phyloP scores from a whole-genome alignment of 2,329 filamentous ascomycete species.

The Davidsoniella eucalypti region DNA sequence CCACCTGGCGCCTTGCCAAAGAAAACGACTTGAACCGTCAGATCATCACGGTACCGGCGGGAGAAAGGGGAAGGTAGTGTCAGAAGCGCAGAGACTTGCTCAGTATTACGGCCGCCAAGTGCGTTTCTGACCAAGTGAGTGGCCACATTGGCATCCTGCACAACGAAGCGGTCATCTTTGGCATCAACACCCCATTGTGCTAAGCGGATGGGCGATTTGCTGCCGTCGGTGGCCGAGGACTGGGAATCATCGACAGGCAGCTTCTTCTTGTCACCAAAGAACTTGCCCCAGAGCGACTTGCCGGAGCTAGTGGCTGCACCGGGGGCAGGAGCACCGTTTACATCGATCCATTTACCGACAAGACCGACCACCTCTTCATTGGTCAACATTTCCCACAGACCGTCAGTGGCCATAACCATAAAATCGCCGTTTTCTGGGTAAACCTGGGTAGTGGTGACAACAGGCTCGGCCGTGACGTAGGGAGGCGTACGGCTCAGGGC shows the following conservation, averaged over 20 bases:
- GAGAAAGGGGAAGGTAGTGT: conserved; percentile 86
- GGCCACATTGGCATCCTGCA: conserved; percentile 89
- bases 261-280: conserved; percentile 27
- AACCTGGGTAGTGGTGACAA: conserved; percentile 85
- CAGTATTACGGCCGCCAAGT: conserved; percentile 78
- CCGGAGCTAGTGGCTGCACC: conserved; percentile 48
- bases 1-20: conserved; percentile 59
- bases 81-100: conserved; percentile 82
- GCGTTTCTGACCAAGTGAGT: conserved; percentile 93
- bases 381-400: conserved; percentile 96
- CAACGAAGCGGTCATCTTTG: conserved; percentile 66
- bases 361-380: conserved; percentile 96
- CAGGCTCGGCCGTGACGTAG: conserved; percentile 91
- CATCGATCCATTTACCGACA: conserved; percentile 92
- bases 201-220: conserved; percentile 69
- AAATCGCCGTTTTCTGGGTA: conserved; percentile 85
- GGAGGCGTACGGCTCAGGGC: conserved; percentile 75
- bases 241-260: conserved; percentile 50
- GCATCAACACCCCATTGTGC: conserved; percentile 77
- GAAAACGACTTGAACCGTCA: conserved; percentile 97
- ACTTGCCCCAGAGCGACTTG: conserved; percentile 43
- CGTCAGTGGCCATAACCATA: conserved; percentile 88
- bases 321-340: conserved; percentile 36
- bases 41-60: conserved; percentile 79
- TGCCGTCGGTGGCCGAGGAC: conserved; percentile 56